Evolutionary conservation across 768 basidiomycete species (phyloP).

Genomic region (Kwoniella shandongensis): DNA sequence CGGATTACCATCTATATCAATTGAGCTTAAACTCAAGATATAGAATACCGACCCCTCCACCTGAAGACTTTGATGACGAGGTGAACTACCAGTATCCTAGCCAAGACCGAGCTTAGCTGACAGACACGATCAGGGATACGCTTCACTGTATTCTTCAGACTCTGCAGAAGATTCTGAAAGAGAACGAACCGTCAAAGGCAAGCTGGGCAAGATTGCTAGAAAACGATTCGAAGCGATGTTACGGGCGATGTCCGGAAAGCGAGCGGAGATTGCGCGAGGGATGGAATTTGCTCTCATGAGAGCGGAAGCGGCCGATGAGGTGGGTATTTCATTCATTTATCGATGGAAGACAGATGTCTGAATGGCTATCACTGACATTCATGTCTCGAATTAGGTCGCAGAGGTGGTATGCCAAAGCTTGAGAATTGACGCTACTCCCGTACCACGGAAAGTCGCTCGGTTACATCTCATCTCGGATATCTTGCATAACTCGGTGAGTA

Average conservation of each 20-base stretch:
- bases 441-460: conserved; percentile 95
- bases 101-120: not conserved
- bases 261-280: conserved; percentile 87
- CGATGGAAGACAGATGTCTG: not conserved
- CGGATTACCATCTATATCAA: conserved; percentile 56
- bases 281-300: conserved; percentile 98
- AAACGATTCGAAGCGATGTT: conserved; percentile 88
- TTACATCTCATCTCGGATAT: conserved; percentile 96
- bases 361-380: not conserved
- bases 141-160: conserved; percentile 65
- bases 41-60: conserved; percentile 53
- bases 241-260: conserved; percentile 75
- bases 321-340: conserved; percentile 46
- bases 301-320: conserved; percentile 92
- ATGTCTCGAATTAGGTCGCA: conserved; percentile 62
- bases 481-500: conserved; percentile 75
- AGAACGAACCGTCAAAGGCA: conserved; percentile 72
- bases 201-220: conserved; percentile 74
- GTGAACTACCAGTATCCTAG: conserved; percentile 33
- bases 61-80: conserved; percentile 53
- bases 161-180: conserved; percentile 91
- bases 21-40: conserved; percentile 53
- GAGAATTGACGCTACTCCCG: conserved; percentile 84
- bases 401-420: conserved; percentile 88
- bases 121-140: conserved; percentile 46